Base-by-base conservation (phyloP, 345 rosid genomes). In the Citrus medica region DNA sequence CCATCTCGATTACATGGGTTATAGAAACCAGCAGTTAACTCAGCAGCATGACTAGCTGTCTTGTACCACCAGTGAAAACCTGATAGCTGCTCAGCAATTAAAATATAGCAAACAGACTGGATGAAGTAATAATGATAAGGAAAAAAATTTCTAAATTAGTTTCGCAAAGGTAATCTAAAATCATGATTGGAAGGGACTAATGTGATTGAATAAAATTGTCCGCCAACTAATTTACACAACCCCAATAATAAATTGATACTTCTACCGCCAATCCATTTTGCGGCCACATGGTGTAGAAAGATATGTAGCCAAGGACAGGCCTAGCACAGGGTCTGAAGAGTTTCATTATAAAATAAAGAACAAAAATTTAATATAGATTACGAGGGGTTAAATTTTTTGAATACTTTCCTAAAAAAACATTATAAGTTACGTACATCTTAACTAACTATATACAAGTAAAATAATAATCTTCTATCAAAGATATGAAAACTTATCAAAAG, bases 31-130 rank as follows among this genome's bases (percentile, higher is more conserved):
- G 98, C 89, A 42, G 99, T 92, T 87, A 94, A 77, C 78, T 96
- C 98, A 73, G 99, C 94, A 53, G 99, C 98, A 85, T 96, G 99
- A 87, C 98, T 92, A 68, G 91, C 85, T 71, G 98, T 91, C 89
- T 92, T 96, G 86, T 92, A 94, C 97, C 98, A 94, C 98, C 98
- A 96, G 83, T 96, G 90, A 77, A 89, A 87, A 80, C 92, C 97
- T 90, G 98, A 90, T 60, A 96, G 88, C 99, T 94, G 95, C 86
- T 88, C 84, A 72, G 83, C 81, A 86, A 86, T 82, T 84, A 82
- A 83, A 91, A 82, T 79, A 81, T 48, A 76, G 82, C 67, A 38
- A 70, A 81, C 65, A 77, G 68, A 77, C 65, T 66, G 78, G 75
- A 86, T 83, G 79, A 83, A 80, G 62, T 33, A 71, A 66, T 53